Base-by-base conservation (phyloP, 768 basidiomycete genomes). In the Termitomyces sp. region DNA sequence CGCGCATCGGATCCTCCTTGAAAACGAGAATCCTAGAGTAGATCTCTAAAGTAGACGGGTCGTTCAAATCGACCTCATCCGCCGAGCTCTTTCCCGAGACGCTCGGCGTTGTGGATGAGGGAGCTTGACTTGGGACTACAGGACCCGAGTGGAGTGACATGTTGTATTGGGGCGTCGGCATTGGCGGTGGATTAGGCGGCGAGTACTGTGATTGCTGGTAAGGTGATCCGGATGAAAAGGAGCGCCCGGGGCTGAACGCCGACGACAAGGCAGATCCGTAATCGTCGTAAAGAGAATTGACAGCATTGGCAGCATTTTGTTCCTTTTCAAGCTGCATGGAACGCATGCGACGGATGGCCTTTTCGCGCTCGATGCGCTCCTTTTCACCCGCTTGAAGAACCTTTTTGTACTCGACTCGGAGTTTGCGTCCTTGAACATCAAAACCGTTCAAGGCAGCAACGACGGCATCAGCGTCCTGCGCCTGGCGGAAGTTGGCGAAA, bases 351-450 rank as follows among this genome's bases (percentile, higher is more conserved):
- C 95, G 89, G 61, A 99, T 86, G 2, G 97, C 97, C 79, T 99
- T 99, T 79, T 98, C 96, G 57, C 96, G 79, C 74, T 99, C 97
- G 68, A 98, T 99, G 57, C 93, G 86, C 69, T 99, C 97, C 76
- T 99, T 99, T 75, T 99, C 97, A 49, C 96, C 95, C 4, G 95
- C 95, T 72, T 98, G 95, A n/a, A 99, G 77, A 8, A 98, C 96
- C 74, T 98, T 98, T 80, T 99, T 99, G 80, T 98, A 98, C 74
- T 99, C 97, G 56, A 98, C 96, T 43, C 97, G 90, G 51, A 99
- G 81, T 74, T 98, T 98, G 66, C 97, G 91, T 24, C 97, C 97
- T 67, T 94, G 91, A 34, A 97, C 91, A 65, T 95, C 94, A 69
- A 93, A 95, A 12, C 96, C 96, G 66, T 98, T 98, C 67, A 99